Percentiles rank a stretch among this genome's conserved stretches.
These are phyloP conservation scores for Stromatinia cepivora DNA, from an alignment of 2,329 filamentous ascomycete species.

Conservation along the genomic window DNA sequence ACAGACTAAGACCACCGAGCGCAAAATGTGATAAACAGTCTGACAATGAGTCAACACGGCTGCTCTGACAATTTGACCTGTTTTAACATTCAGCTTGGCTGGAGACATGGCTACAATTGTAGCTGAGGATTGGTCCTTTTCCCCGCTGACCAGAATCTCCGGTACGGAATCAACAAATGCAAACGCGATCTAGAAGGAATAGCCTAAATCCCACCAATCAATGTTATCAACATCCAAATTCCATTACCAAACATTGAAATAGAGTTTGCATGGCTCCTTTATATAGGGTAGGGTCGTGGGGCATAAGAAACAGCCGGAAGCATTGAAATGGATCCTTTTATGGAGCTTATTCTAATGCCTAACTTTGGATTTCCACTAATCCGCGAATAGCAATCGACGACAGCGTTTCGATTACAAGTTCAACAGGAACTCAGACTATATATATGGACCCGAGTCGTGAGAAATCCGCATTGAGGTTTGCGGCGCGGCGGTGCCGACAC, in stretches of 20 bases:
- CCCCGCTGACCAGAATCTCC: not conserved
- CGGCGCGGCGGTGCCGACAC: constrained; percentile 1
- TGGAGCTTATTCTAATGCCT: not conserved
- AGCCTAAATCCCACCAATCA: not conserved
- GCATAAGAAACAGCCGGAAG: not conserved
- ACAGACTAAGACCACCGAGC: not conserved
- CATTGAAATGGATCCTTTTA: not conserved
- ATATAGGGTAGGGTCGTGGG: not conserved
- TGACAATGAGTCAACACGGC: not conserved
- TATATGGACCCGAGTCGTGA: constrained; percentile 7
- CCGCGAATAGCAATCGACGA: not conserved
- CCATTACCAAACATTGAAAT: not conserved
- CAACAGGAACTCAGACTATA: not conserved
- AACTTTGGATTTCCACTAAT: not conserved
- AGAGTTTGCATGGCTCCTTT: not conserved
- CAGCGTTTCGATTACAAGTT: not conserved
- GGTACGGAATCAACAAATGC: not conserved
- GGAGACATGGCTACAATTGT: not conserved
- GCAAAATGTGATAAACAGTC: not conserved
- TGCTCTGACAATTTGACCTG: not conserved
- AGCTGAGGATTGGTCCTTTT: not conserved
- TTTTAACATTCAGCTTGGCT: constrained; percentile 7
- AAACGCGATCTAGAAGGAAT: not conserved
- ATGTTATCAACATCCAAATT: not conserved
- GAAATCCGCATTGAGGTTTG: not conserved